Base-by-base conservation (phyloP, 768 basidiomycete species). In the Lepiota venenata region DNA sequence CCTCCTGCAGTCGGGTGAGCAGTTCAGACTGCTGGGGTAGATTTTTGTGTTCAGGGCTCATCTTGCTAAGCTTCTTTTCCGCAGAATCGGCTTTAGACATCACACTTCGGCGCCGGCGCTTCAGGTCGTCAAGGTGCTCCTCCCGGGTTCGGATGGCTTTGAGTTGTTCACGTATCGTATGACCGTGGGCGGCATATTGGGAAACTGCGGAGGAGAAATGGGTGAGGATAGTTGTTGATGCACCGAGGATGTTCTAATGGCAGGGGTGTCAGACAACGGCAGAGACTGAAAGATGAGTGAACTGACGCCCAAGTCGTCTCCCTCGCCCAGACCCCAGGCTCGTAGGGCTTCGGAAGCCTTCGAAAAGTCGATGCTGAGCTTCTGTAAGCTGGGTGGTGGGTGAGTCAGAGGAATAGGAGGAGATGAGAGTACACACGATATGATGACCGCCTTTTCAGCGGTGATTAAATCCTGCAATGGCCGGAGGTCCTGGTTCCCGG, bases 41-140 rank as follows among this genome's bases (percentile, higher is more conserved):
- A 60, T 89, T 88, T 76, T 96, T 98, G 73, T 95, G 83, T 67
- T 94, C 91, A 0, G 88, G 78, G 58, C 79, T 80, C 93, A 97
- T 95, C 73, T 88, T 96, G 69, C 78, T 82, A 36, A 98, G 78
- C 66, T 95, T 96, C 74, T 79, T 89, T 60, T 96, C 93, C 2
- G 91, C 93, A 15, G 81, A 70, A 51, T 96, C 93, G 0, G 93
- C 89, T 58, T 87, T 87, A 21, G 78, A 69, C 9, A 75, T 77
- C 4, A 93, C 75, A 9, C 74, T 74, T 59, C 85, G 83, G 48
- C 93, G 76, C 15, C 87, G 79, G 12, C 85, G 81, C 60, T 83
- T 85, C 12, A 93, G 70, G 3, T 88, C 87, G 51, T 91, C 91
- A 2, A 97, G 78, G 2, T 72, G 75, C 65, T 98, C 94, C 66